Percentiles rank a stretch among this genome's conserved stretches.
phyloP scores from a whole-genome alignment of 2,329 filamentous ascomycete genomes.

The Beauveria rudraprayagi region DNA sequence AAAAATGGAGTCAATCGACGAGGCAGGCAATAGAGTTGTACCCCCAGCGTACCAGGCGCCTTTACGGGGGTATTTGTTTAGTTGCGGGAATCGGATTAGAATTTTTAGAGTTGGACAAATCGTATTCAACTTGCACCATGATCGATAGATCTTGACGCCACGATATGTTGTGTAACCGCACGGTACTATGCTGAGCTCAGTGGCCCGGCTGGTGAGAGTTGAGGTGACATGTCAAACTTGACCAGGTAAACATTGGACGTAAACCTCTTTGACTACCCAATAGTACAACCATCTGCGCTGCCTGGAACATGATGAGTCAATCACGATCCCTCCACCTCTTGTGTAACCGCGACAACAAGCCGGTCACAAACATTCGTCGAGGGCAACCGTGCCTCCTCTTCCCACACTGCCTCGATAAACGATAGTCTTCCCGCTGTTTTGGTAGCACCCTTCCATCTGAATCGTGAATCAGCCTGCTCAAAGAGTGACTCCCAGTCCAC shows the following conservation, averaged over 20 bases:
- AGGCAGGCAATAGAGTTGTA: neutral
- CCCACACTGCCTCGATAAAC: constrained; percentile 30
- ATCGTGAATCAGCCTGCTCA: constrained; percentile 26
- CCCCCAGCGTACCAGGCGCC: neutral
- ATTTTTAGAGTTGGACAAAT: neutral
- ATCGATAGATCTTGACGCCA: neutral
- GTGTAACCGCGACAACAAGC: constrained; percentile 5
- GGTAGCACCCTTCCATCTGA: constrained; percentile 26
- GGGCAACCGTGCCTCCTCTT: neutral
- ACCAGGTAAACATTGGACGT: neutral
- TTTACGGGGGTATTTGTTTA: neutral
- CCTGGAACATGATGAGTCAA: neutral
- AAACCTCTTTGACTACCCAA: neutral
- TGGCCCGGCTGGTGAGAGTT: neutral
- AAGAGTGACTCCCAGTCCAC: constrained; percentile 37
- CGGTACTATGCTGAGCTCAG: neutral
- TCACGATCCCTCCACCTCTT: neutral
- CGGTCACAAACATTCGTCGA: neutral
- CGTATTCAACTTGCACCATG: neutral
- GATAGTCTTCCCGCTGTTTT: constrained; percentile 23
- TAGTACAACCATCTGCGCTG: neutral
- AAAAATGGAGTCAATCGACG: neutral
- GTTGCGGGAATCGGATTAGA: neutral
- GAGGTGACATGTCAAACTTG: neutral
- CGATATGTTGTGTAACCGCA: constrained; percentile 1